Conservation (phyloP, 2,329 filamentous ascomycete species). For the Bisporella sp. region DNA sequence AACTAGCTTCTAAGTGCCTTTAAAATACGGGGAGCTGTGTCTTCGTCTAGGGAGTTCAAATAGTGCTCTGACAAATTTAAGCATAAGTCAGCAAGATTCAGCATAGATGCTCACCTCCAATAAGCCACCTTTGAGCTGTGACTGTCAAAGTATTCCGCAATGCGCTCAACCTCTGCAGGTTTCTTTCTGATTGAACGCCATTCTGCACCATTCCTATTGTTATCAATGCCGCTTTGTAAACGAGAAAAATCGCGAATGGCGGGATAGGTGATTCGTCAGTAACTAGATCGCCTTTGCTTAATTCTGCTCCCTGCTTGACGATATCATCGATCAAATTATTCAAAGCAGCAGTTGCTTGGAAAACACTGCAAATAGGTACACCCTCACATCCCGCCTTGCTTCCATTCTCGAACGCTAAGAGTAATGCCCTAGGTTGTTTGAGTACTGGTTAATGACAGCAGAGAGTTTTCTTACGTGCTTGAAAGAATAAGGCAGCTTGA, state of each 20-base stretch:
- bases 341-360: background rate
- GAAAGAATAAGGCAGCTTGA: background rate
- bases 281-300: background rate
- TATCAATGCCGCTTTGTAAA: slow-evolving; percentile 6
- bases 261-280: background rate
- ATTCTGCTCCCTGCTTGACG: background rate
- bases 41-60: background rate
- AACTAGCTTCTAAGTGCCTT: background rate
- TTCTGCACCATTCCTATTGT: background rate
- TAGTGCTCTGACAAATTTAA: background rate
- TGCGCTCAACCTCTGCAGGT: slow-evolving; percentile 1
- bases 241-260: slow-evolving; percentile 3
- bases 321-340: slow-evolving; percentile 4
- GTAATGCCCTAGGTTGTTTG: slow-evolving; percentile 2
- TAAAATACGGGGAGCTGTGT: background rate
- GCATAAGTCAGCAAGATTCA: background rate
- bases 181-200: slow-evolving; percentile 1
- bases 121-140: background rate
- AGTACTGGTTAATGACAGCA: background rate
- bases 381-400: background rate
- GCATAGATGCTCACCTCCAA: slow-evolving; percentile 1
- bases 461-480: slow-evolving; percentile 4
- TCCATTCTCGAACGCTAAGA: background rate
- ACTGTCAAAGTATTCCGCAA: slow-evolving; percentile 1
- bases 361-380: background rate